A percentile compares a stretch with the other conserved stretches of the same genome.
Evolutionary conservation across 305 asterid genomes (phyloP).

Genomic region (Solanum hybrid): DNA sequence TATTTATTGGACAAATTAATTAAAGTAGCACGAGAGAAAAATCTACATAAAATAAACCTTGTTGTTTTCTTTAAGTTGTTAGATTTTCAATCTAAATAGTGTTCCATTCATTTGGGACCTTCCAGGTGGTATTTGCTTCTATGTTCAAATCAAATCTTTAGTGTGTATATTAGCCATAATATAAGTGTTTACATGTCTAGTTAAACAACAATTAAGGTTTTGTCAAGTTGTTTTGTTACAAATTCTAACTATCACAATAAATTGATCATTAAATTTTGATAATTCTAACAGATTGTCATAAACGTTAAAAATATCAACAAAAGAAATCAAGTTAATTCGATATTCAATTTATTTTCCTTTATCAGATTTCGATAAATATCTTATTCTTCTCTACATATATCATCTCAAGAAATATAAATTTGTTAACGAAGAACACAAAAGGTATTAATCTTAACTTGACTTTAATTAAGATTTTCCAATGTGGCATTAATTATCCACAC

Average conservation of each 20-base stretch:
- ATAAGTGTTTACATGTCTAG: not conserved
- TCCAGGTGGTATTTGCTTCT: not conserved
- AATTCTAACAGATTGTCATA: too few species aligned
- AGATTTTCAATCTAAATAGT: not conserved
- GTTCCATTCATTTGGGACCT: not conserved
- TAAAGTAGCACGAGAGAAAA: not conserved
- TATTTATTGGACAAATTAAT: not conserved
- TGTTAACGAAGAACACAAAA: not conserved
- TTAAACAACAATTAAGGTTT: not conserved
- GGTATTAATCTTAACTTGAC: not conserved
- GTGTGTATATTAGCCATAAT: not conserved
- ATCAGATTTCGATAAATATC: not conserved
- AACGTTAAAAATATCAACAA: too few species aligned
- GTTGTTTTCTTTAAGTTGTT: not conserved
- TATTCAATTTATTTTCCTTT: not conserved
- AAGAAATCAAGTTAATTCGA: not conserved
- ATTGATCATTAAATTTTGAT: too few species aligned
- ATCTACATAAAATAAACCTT: not conserved
- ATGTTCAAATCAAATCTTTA: not conserved
- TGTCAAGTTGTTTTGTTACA: not conserved
- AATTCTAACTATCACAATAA: not conserved
- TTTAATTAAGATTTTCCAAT: not conserved
- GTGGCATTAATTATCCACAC: not conserved
- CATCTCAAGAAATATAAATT: not conserved
- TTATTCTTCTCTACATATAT: not conserved